phyloP scores from a whole-genome alignment of 805 yeast species.

The Cyberlindnera subsufficiens region DNA sequence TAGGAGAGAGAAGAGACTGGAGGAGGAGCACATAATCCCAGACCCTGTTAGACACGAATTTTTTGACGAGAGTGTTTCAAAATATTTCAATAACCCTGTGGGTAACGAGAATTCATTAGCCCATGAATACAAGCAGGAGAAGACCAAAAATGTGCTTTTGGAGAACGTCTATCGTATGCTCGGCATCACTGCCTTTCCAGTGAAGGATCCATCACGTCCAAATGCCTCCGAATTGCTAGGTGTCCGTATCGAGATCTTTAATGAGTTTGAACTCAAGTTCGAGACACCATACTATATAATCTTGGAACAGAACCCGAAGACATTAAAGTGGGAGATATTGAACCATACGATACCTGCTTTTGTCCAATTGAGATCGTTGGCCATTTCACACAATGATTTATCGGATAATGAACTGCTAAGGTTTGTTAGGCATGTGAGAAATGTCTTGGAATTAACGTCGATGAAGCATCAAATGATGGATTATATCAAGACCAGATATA shows the following conservation, averaged over 20 bases:
- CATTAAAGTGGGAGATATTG: conserved; percentile 27
- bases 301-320: conserved; percentile 24
- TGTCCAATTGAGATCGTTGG: conserved; percentile 13
- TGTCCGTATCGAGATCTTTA: conserved; percentile 33
- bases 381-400: conserved; percentile 14
- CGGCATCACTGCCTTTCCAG: conserved; percentile 35
- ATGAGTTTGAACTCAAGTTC: conserved; percentile 21
- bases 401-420: conserved; percentile 9
- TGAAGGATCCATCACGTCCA: conserved; percentile 28
- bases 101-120: neutral
- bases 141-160: conserved; percentile 17
- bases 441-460: conserved; percentile 10
- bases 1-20: conserved; percentile 2
- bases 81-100: conserved; percentile 11
- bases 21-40: conserved; percentile 16
- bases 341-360: conserved; percentile 32
- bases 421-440: conserved; percentile 11
- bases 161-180: conserved; percentile 33
- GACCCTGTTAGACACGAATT: conserved; percentile 22
- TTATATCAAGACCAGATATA: conserved; percentile 2
- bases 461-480: conserved; percentile 19
- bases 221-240: conserved; percentile 24
- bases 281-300: conserved; percentile 32
- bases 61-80: conserved; percentile 21
- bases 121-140: conserved; percentile 1